Evolutionary conservation across 2,329 filamentous ascomycete species (phyloP), one percentile per base, ranked within the genome.

Genomic region (Tolypocladium sp.): DNA sequence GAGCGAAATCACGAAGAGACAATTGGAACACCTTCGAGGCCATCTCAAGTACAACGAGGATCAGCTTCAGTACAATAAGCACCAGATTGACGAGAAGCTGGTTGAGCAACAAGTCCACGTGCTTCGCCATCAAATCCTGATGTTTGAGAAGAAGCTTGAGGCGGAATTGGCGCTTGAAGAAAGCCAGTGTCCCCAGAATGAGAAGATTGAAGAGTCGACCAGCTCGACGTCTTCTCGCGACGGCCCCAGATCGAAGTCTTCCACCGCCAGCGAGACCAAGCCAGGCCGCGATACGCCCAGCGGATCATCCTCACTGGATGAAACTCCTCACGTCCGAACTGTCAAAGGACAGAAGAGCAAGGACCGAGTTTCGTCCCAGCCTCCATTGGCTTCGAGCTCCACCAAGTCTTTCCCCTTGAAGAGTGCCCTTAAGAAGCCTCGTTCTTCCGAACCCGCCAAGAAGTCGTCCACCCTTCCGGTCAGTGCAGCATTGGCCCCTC

Each of bases 1-100:
- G 4, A 86, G 83, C 64, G 80, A 83, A n/a, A 83, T 86, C 63
- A 85, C 82, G 9, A 82, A 74, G 66, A 82, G 80, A 63, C 83
- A 86, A 63, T 77, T 86, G 56, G 76, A 79, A 27, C 71, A 73
- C 49, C 76, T 87, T 58, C 77, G 76, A 46, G 65, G 68, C n/a
- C 77, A 78, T n/a, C 74, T 87, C 60, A 82, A 79, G 65, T 79
- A 80, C 59, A 74, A 81, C 46, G 79, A 85, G 62, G 79, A 83
- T 60, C 83, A 87, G 63, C 69, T 87, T 52, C 77, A 79, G 57
- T 85, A 82, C 73, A 86, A 87, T 66, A 80, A 78, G 63, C 82
- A 86, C 62, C 83, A 86, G 63, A 83, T 86, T 62, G 83, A 87
- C 60, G 82, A 83, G 63, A 77, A 75, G 61, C 70, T 75, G 40